Conservation (phyloP, 148 eudicot species). For the Fagopyrum tataricum region DNA sequence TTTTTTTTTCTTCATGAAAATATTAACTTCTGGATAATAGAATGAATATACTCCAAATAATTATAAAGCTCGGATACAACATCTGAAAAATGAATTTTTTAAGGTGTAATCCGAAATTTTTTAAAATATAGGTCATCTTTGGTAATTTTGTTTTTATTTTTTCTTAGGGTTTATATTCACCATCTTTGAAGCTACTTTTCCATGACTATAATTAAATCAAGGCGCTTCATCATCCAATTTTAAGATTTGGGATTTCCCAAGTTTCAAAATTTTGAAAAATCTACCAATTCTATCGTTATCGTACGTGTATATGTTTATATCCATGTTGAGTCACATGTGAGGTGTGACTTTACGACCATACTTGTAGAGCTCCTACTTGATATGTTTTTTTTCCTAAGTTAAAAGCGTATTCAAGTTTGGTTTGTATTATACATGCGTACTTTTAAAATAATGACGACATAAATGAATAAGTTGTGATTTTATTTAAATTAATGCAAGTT, state of each 20-base stretch:
- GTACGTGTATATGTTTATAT: background rate
- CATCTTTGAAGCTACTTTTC: slow-evolving; percentile 29
- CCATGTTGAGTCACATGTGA: slow-evolving; percentile 1
- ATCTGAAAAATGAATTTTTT: no score
- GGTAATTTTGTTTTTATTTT: no score
- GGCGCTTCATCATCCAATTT: slow-evolving; percentile 8
- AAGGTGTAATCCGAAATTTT: no score
- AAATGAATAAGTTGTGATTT: no score
- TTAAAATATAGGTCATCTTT: no score
- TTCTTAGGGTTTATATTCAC: slow-evolving; percentile 18
- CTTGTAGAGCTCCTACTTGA: slow-evolving; percentile 1
- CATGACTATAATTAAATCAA: slow-evolving; percentile 42
- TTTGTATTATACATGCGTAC: no score
- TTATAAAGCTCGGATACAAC: no score
- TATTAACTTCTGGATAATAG: no score
- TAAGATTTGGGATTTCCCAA: background rate
- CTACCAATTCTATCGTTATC: background rate
- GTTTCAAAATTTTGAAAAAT: background rate
- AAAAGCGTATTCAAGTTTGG: background rate
- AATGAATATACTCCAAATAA: no score
- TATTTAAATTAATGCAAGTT: no score
- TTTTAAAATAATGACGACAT: no score
- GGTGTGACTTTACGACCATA: slow-evolving; percentile 1
- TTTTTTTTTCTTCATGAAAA: no score
- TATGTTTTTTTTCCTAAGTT: background rate